phyloP scores from a whole-genome alignment of 169 alveolate genomes.

The Plasmodium inui region DNA sequence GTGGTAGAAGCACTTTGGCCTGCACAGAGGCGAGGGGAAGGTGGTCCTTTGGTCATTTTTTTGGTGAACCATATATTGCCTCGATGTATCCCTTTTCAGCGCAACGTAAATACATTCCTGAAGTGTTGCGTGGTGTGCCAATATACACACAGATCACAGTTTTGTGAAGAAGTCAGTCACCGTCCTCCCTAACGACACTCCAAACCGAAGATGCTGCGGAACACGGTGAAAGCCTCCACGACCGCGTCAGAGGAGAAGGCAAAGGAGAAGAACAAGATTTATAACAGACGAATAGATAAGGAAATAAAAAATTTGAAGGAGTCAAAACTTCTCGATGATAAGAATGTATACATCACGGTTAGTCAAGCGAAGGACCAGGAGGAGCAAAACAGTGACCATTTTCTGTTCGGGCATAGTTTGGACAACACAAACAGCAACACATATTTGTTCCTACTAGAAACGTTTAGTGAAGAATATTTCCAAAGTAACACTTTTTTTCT shows the following conservation, averaged over 20 bases:
- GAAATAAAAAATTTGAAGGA: constrained; percentile 62
- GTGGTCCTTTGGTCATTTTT: not conserved
- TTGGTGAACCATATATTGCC: not conserved
- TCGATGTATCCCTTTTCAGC: not conserved
- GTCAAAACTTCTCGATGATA: constrained; percentile 21
- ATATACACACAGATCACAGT: not conserved
- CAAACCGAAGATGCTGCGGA: constrained; percentile 20
- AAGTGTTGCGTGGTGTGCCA: not conserved
- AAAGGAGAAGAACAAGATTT: constrained; percentile 30
- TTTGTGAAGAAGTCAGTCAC: not conserved
- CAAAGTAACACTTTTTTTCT: constrained; percentile 30
- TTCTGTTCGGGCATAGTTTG: not conserved
- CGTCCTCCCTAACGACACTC: not conserved
- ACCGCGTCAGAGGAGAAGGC: not conserved
- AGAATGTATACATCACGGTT: constrained; percentile 44
- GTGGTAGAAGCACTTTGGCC: not conserved
- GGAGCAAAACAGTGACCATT: not conserved
- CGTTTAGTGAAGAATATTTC: constrained; percentile 50
- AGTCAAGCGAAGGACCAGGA: not conserved
- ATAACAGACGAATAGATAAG: constrained; percentile 58
- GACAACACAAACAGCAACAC: not conserved
- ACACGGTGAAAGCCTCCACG: not conserved
- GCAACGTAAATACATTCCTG: not conserved
- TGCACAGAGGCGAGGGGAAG: not conserved
- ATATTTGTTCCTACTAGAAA: constrained; percentile 19